phyloP scores from a whole-genome alignment of 805 yeast genomes.

The Ogataea trehalophila region DNA sequence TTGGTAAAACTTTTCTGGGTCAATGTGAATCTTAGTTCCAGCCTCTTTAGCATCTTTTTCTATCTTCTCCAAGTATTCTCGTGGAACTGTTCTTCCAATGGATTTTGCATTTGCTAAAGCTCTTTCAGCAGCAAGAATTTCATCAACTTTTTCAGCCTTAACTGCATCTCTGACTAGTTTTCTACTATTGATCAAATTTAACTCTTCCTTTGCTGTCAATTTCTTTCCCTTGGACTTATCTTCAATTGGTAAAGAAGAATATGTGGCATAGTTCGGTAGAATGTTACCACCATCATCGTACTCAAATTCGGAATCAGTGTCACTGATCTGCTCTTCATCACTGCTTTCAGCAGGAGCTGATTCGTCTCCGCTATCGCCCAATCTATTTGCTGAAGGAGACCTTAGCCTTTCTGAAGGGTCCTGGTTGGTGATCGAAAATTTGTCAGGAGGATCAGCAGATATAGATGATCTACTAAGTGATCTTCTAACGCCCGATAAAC shows the following conservation, averaged over 20 bases:
- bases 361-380: constrained; percentile 11
- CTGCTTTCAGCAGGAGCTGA: constrained; percentile 24
- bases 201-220: constrained; percentile 15
- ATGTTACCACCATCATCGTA: constrained; percentile 57
- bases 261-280: constrained; percentile 50
- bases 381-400: constrained; percentile 10
- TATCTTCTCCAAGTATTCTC: constrained; percentile 26
- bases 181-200: constrained; percentile 19
- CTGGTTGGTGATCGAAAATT: constrained; percentile 64
- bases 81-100: constrained; percentile 31
- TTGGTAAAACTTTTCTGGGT: constrained; percentile 44
- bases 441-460: constrained; percentile 21
- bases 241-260: constrained; percentile 6
- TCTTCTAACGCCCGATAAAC: constrained; percentile 20
- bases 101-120: constrained; percentile 55
- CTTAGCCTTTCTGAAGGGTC: constrained; percentile 67
- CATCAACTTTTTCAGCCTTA: constrained; percentile 48
- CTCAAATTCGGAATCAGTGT: constrained; percentile 55
- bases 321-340: constrained; percentile 59
- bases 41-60: constrained; percentile 29
- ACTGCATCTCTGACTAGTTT: constrained; percentile 39
- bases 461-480: constrained; percentile 20
- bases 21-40: constrained; percentile 40
- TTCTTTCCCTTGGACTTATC: constrained; percentile 8
- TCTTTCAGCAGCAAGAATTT: constrained; percentile 52